Conservation (phyloP, 2,329 filamentous ascomycete species). For the Exophiala spinifera region DNA sequence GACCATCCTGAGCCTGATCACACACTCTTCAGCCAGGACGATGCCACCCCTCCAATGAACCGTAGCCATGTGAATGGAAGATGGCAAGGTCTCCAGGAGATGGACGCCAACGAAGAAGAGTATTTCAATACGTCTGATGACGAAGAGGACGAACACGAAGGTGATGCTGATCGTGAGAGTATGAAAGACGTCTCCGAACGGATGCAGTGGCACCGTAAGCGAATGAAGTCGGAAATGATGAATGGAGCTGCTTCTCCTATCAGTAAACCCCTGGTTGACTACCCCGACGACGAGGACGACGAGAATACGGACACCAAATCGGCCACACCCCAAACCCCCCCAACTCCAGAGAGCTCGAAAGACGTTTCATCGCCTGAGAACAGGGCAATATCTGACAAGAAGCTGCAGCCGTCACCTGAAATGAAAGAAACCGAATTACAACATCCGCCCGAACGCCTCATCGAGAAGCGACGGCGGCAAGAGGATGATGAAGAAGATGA, state of each 20-base stretch:
- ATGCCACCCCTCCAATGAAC: constrained; percentile 50
- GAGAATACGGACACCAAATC: constrained; percentile 58
- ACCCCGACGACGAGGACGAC: constrained; percentile 79
- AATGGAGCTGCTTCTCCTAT: constrained; percentile 62
- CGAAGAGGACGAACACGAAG: constrained; percentile 64
- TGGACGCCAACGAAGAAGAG: constrained; percentile 82
- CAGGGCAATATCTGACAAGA: constrained; percentile 29
- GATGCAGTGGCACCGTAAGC: constrained; percentile 25
- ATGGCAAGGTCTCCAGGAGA: constrained; percentile 72
- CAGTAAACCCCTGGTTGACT: constrained; percentile 79
- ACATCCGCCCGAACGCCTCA: constrained; percentile 69
- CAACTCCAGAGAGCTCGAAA: constrained; percentile 31
- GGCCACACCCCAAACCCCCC: constrained; percentile 21
- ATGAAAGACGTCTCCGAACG: constrained; percentile 19
- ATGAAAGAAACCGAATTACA: constrained; percentile 35
- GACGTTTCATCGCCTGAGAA: constrained; percentile 28
- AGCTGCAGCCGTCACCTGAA: constrained; percentile 30
- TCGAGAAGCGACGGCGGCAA: constrained; percentile 77
- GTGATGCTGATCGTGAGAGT: constrained; percentile 23
- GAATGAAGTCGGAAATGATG: constrained; percentile 31
- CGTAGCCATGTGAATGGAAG: constrained; percentile 54
- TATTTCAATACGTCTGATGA: constrained; percentile 92
- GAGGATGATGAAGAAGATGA: constrained; percentile 89
- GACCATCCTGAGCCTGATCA: constrained; percentile 60
- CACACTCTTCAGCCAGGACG: constrained; percentile 67